Conservation (phyloP, 768 basidiomycete genomes). For the Nidularia pulvinata region DNA sequence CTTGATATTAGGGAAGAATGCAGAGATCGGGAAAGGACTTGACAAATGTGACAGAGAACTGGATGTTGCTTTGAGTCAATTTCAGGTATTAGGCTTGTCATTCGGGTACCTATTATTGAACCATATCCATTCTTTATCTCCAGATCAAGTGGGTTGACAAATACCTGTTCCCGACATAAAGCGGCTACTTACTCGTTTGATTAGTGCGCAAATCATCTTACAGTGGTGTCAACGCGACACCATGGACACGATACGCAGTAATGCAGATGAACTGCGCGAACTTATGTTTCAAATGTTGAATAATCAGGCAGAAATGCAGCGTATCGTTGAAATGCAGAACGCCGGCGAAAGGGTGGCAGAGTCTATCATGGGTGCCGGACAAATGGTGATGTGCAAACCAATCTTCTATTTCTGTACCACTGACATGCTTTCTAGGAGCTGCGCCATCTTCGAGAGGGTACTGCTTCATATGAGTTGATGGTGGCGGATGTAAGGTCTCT, state of each 20-base stretch:
- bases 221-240: conserved; percentile 25
- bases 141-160: not conserved
- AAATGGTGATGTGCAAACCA: conserved; percentile 31
- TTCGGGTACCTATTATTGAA: not conserved
- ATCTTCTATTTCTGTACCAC: not conserved
- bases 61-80: conserved; percentile 33
- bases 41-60: conserved; percentile 41
- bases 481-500: conserved; percentile 8
- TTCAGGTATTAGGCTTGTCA: conserved; percentile 30
- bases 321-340: conserved; percentile 33
- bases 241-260: conserved; percentile 17
- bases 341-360: conserved; percentile 39
- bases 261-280: conserved; percentile 31
- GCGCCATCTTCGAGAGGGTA: conserved; percentile 18
- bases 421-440: conserved; percentile 24
- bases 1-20: conserved; percentile 34
- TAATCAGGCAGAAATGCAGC: conserved; percentile 28
- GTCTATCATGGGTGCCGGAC: conserved; percentile 51
- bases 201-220: conserved; percentile 23
- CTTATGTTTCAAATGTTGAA: conserved; percentile 37
- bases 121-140: not conserved
- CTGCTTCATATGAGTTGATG: conserved; percentile 6
- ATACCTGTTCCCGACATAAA: no score
- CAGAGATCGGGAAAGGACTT: conserved; percentile 45
- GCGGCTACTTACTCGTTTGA: no score